Evolutionary conservation across 2,329 filamentous ascomycete genomes (phyloP).

Genomic region (Aureobasidium sp.): DNA sequence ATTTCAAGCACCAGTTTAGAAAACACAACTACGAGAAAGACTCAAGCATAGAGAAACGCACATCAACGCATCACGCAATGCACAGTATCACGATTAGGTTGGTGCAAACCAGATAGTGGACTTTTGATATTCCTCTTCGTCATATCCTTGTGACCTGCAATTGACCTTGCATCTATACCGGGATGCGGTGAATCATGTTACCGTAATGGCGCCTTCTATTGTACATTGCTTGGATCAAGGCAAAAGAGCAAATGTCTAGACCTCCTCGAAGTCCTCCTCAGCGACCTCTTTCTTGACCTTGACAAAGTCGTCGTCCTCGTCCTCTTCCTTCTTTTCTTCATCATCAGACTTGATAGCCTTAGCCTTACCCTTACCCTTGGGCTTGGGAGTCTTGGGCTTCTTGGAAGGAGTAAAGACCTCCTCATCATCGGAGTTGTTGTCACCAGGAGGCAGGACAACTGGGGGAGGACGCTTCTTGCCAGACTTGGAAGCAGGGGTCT

Average conservation of each 20-base stretch:
- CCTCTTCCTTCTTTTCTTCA: conserved; percentile 21
- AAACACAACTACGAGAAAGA: too few relatives aligned
- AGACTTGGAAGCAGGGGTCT: not conserved
- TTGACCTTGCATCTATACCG: not conserved
- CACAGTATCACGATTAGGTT: not conserved
- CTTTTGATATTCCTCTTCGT: not conserved
- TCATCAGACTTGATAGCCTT: conserved; percentile 18
- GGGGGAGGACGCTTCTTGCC: conserved; percentile 7
- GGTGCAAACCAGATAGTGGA: not conserved
- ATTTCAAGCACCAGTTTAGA: not conserved
- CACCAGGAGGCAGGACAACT: not conserved
- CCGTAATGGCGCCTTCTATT: not conserved
- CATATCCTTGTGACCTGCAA: not conserved
- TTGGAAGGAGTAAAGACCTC: conserved; percentile 21
- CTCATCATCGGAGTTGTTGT: conserved; percentile 17
- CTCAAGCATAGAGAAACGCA: not conserved
- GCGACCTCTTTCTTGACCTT: not conserved
- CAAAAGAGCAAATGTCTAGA: not conserved
- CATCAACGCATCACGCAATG: not conserved
- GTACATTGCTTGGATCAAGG: not conserved
- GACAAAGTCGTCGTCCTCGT: conserved; percentile 6
- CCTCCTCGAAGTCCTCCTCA: not conserved
- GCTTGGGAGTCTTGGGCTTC: conserved; percentile 21
- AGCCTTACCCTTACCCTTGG: conserved; percentile 16
- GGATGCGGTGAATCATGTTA: not conserved